These are phyloP conservation scores for Sporothrix variecibatus DNA, from an alignment of 2,329 filamentous ascomycete species.

Conservation along the genomic window DNA sequence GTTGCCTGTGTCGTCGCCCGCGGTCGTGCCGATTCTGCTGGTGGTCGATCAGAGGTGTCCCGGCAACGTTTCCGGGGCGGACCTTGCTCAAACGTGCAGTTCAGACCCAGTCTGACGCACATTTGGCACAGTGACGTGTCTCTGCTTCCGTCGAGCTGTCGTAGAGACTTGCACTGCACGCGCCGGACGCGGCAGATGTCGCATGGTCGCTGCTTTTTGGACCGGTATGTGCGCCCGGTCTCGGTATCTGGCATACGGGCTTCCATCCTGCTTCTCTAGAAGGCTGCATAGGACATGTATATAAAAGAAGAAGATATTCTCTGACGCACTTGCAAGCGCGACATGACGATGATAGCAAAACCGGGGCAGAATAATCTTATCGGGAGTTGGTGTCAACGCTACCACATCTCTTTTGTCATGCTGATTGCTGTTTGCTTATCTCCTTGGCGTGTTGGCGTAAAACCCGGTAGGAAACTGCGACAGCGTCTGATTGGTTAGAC, in stretches of 20 bases:
- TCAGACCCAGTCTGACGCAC: neutral
- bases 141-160: neutral
- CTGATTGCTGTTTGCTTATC: neutral
- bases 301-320: neutral
- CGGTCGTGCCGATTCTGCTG: neutral
- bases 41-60: neutral
- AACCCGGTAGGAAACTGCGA: neutral
- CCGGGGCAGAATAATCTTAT: neutral
- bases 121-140: conserved; percentile 14
- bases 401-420: neutral
- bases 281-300: neutral
- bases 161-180: conserved; percentile 20
- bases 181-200: conserved; percentile 8
- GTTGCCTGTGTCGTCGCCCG: neutral
- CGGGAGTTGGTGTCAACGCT: neutral
- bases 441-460: neutral
- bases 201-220: conserved; percentile 20
- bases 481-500: neutral
- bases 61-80: neutral
- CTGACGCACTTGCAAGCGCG: neutral
- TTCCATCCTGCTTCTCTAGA: neutral
- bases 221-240: conserved; percentile 15
- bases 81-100: conserved; percentile 14
- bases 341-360: neutral
- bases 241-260: neutral